phyloP scores from a whole-genome alignment of 2,329 filamentous ascomycete genomes.

The Xylariaceae sp. region DNA sequence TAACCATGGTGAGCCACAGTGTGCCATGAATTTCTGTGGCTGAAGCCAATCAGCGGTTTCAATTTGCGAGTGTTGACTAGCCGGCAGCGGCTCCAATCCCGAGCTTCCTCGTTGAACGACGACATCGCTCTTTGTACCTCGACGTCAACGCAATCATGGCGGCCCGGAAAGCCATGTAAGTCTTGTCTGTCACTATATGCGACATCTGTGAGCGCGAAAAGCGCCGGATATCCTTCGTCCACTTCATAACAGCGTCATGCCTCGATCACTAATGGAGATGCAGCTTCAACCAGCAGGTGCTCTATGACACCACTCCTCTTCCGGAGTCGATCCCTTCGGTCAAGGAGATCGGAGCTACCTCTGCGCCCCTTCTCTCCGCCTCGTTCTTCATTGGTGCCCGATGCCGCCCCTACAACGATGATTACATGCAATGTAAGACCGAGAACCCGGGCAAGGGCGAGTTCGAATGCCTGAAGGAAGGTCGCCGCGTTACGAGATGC shows the following conservation, averaged over 20 bases:
- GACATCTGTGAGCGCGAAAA: slow-evolving; percentile 13
- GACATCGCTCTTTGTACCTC: slow-evolving; percentile 17
- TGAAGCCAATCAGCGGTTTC: slow-evolving; percentile 32
- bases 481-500: slow-evolving; percentile 92
- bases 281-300: slow-evolving; percentile 91
- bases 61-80: slow-evolving; percentile 29
- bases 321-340: slow-evolving; percentile 88
- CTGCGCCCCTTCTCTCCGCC: slow-evolving; percentile 84
- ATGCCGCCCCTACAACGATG: slow-evolving; percentile 94
- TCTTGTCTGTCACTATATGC: slow-evolving; percentile 9
- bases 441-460: slow-evolving; percentile 88
- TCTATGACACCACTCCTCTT: slow-evolving; percentile 94
- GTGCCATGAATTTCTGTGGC: slow-evolving; percentile 17
- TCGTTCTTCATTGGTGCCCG: slow-evolving; percentile 96
- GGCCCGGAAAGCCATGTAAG: slow-evolving; percentile 54
- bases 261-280: slow-evolving; percentile 15
- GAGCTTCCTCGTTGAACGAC: slow-evolving; percentile 24
- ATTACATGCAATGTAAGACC: slow-evolving; percentile 99
- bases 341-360: slow-evolving; percentile 87
- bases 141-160: slow-evolving; percentile 47
- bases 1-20: background rate
- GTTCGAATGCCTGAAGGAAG: slow-evolving; percentile 92
- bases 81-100: slow-evolving; percentile 24
- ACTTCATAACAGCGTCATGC: background rate
- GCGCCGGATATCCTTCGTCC: background rate